Evolutionary conservation across 2,329 filamentous ascomycete genomes (phyloP).

Genomic region (Raffaelea arxii): DNA sequence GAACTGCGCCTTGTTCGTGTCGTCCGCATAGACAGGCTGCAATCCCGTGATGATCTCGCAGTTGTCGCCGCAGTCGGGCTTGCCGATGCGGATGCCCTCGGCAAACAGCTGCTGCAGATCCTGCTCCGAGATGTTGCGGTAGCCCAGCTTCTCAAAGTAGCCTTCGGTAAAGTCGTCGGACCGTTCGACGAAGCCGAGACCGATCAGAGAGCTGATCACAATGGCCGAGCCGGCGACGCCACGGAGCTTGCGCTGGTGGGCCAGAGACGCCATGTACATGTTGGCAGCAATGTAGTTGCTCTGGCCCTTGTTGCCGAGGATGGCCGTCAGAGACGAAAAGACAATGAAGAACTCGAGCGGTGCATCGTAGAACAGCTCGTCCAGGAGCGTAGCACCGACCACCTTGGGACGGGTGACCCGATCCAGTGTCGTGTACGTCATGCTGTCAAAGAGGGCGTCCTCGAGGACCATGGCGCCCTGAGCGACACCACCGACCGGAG

Average conservation of each 20-base stretch:
- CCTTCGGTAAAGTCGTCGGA: neutral
- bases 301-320: slow-evolving; percentile 22
- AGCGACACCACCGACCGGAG: slow-evolving; percentile 24
- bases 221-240: slow-evolving; percentile 24
- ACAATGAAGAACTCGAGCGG: slow-evolving; percentile 26
- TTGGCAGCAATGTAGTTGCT: slow-evolving; percentile 32
- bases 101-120: neutral
- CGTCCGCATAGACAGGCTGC: neutral
- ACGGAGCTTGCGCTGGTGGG: slow-evolving; percentile 18
- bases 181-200: neutral
- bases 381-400: slow-evolving; percentile 18
- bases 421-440: slow-evolving; percentile 14
- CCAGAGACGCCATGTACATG: slow-evolving; percentile 24
- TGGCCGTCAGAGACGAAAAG: slow-evolving; percentile 18
- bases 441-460: slow-evolving; percentile 17
- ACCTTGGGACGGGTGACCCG: slow-evolving; percentile 22
- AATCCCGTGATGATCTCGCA: neutral
- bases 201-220: slow-evolving; percentile 17
- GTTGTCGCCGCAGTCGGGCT: no score
- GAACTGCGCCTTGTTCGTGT: neutral
- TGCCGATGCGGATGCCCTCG: neutral
- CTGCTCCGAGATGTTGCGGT: neutral
- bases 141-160: neutral
- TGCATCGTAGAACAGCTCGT: slow-evolving; percentile 18
- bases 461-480: slow-evolving; percentile 28